These are phyloP conservation scores for Clonostachys rhizophaga DNA, from an alignment of 2,329 filamentous ascomycete genomes.

Conservation along the genomic window DNA sequence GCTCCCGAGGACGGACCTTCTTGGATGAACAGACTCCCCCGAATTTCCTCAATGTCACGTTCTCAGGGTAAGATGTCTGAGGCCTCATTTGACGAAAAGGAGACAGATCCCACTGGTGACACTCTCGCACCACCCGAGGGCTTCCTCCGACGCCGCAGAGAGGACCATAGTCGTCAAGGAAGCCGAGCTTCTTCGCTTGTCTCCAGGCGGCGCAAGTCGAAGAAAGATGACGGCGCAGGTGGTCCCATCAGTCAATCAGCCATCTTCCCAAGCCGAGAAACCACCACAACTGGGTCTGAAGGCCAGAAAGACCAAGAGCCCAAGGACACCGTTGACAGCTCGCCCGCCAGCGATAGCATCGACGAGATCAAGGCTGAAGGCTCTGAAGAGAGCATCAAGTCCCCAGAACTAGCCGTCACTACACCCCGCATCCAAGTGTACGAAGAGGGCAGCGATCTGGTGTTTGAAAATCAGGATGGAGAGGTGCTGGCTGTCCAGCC, in stretches of 20 bases:
- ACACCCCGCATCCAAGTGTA: constrained; percentile 58
- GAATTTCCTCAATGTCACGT: constrained; percentile 62
- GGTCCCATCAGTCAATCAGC: constrained; percentile 88
- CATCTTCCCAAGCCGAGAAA: constrained; percentile 63
- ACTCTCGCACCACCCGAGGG: constrained; percentile 69
- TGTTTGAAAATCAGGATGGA: constrained; percentile 83
- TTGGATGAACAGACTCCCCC: constrained; percentile 92
- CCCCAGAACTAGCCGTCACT: constrained; percentile 3
- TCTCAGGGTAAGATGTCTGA: constrained; percentile 87
- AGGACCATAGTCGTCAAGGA: constrained; percentile 50
- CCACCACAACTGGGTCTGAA: constrained; percentile 6
- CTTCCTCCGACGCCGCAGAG: constrained; percentile 78
- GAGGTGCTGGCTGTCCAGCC: constrained; percentile 70
- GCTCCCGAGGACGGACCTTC: constrained; percentile 82
- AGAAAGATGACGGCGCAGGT: constrained; percentile 70
- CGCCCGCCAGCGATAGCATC: constrained; percentile 21
- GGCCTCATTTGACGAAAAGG: constrained; percentile 61
- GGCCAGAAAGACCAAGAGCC: constrained; percentile 15
- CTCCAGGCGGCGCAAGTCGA: constrained; percentile 59
- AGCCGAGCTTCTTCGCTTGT: constrained; percentile 58
- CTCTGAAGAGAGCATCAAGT: constrained; percentile 12
- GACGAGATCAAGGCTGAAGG: constrained; percentile 7
- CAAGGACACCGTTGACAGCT: background rate
- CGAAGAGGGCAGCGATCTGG: constrained; percentile 72
- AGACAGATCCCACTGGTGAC: constrained; percentile 60